These are phyloP conservation scores for Amanita subjunquillea DNA, from an alignment of 768 basidiomycete genomes.

Conservation along the genomic window DNA sequence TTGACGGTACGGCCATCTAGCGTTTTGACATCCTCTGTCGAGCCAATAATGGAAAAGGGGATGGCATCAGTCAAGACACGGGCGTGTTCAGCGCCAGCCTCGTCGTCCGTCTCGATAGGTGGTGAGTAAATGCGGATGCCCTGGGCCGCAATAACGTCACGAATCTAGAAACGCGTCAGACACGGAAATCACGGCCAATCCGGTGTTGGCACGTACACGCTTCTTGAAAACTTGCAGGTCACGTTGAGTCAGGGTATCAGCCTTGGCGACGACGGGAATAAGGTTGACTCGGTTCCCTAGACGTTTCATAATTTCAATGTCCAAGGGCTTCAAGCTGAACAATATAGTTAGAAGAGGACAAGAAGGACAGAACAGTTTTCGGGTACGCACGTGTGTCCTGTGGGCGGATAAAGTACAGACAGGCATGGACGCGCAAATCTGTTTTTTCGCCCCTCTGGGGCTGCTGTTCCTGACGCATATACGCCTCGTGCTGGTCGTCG, in stretches of 20 bases:
- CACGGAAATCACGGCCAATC: constrained; percentile 3
- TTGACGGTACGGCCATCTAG: constrained; percentile 89
- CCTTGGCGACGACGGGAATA: constrained; percentile 96
- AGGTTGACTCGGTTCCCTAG: constrained; percentile 96
- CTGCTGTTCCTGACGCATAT: constrained; percentile 98
- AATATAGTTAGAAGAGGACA: constrained; percentile 2
- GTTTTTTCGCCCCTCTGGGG: constrained; percentile 92
- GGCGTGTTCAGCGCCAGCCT: constrained; percentile 72
- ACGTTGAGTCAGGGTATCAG: constrained; percentile 92
- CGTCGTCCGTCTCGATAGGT: constrained; percentile 82
- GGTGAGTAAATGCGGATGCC: constrained; percentile 93
- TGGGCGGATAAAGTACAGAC: constrained; percentile 96
- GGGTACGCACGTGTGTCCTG: constrained; percentile 82
- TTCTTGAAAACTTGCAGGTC: constrained; percentile 90
- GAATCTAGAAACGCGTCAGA: constrained; percentile 40
- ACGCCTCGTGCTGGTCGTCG: constrained; percentile 90
- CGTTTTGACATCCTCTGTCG: constrained; percentile 89
- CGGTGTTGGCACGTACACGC: constrained; percentile 45
- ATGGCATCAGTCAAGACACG: constrained; percentile 82
- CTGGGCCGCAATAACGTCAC: constrained; percentile 84
- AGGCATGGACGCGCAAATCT: constrained; percentile 92
- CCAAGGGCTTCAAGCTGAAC: constrained; percentile 83
- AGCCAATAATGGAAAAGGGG: constrained; percentile 98
- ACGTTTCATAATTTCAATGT: constrained; percentile 99
- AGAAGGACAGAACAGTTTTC: not conserved